Evolutionary conservation across 164 flowering plant genomes (phyloP).

Genomic region (Pachysandra terminalis): DNA sequence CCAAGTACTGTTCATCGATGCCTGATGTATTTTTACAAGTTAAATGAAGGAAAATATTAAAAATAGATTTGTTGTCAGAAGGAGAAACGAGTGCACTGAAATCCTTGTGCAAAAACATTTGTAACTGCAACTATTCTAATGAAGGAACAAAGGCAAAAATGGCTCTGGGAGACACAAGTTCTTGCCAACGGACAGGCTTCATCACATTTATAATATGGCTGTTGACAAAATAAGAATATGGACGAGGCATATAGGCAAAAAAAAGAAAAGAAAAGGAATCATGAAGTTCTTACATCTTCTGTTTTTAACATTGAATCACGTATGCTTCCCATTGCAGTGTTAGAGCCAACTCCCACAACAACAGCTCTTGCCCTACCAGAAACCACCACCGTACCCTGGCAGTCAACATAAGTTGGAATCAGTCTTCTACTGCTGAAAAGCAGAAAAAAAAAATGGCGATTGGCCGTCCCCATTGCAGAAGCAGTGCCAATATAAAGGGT

Average conservation of each 20-base stretch:
- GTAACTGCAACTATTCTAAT: neutral
- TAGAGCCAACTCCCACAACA: conserved; percentile 91
- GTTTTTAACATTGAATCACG: conserved; percentile 92
- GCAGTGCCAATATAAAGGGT: too few relatives aligned
- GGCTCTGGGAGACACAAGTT: neutral
- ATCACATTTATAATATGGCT: too few relatives aligned
- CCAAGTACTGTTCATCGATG: too few relatives aligned
- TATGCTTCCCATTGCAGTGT: conserved; percentile 97
- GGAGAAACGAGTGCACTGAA: neutral
- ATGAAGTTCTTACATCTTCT: conserved; percentile 61
- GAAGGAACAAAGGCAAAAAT: neutral
- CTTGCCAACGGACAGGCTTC: neutral
- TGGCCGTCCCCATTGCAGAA: too few relatives aligned
- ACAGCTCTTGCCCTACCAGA: conserved; percentile 96
- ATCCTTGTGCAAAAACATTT: neutral
- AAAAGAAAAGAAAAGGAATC: neutral
- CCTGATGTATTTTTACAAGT: neutral
- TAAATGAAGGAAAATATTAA: neutral
- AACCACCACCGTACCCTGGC: conserved; percentile 90
- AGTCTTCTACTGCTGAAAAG: too few relatives aligned
- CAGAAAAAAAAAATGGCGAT: too few relatives aligned
- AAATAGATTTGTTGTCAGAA: neutral
- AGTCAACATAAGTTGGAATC: conserved; percentile 14
- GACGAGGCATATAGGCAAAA: neutral
- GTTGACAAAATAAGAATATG: neutral